Percentiles rank a stretch among this genome's conserved stretches.
Conservation (phyloP, 1,284 basidiomycete genomes). For the Microbotryomycetes sp. region DNA sequence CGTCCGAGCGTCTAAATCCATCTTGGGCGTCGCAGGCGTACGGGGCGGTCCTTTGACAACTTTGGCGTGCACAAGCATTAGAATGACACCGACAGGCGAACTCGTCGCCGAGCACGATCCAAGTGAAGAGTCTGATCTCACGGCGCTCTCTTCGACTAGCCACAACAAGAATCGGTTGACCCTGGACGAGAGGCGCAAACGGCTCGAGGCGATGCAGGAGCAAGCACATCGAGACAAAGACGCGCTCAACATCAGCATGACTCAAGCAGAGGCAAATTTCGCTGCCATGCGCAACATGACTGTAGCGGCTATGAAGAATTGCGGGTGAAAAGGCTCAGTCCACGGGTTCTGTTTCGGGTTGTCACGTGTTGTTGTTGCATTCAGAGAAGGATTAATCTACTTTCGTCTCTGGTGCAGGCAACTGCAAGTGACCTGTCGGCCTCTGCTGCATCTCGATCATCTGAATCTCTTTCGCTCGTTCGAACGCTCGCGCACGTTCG, state of each 20-base stretch:
- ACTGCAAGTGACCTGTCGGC: slow-evolving; percentile 10
- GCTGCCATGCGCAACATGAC: background rate
- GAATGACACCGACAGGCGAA: background rate
- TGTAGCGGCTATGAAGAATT: background rate
- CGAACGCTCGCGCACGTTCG: slow-evolving; percentile 14
- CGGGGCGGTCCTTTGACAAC: background rate
- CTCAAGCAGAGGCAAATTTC: background rate
- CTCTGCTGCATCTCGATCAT: slow-evolving; percentile 5
- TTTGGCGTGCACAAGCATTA: background rate
- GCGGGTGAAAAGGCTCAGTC: too few relatives aligned
- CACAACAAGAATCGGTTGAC: background rate
- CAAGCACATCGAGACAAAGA: background rate
- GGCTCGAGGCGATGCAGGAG: background rate
- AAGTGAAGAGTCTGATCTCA: too few relatives aligned
- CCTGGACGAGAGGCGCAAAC: background rate
- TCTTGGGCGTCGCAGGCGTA: background rate
- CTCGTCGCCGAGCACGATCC: background rate
- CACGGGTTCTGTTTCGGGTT: too few relatives aligned
- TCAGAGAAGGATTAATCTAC: background rate
- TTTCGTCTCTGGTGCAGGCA: slow-evolving; percentile 17
- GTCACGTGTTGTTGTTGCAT: background rate
- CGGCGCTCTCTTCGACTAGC: too few relatives aligned
- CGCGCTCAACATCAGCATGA: background rate
- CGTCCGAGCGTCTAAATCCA: background rate
- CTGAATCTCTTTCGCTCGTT: slow-evolving; percentile 18